These are phyloP conservation scores for Bullera alba DNA, from an alignment of 768 basidiomycete genomes.

Conservation along the genomic window DNA sequence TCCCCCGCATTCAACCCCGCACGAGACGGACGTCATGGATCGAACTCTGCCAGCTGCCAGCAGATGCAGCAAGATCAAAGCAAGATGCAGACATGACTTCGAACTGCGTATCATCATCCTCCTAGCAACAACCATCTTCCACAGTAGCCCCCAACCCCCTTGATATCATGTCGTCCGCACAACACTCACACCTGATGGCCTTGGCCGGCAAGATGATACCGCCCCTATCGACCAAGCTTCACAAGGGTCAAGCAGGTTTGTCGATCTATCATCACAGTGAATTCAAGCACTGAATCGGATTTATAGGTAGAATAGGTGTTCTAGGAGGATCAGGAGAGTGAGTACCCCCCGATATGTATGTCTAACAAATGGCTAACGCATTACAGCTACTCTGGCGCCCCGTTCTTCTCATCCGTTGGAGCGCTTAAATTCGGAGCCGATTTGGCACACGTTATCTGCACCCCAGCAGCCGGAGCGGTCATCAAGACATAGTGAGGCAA, in stretches of 20 bases:
- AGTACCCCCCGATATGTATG: conserved; percentile 36
- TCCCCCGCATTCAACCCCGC: too few species aligned
- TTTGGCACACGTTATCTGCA: conserved; percentile 93
- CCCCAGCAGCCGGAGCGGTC: conserved; percentile 78
- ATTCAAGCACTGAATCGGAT: too few species aligned
- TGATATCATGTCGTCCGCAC: conserved; percentile 16
- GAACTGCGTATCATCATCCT: too few species aligned
- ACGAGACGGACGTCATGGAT: too few species aligned
- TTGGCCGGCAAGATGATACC: conserved; percentile 80
- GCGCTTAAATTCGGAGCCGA: conserved; percentile 86
- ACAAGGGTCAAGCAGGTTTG: conserved; percentile 91
- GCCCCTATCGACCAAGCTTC: conserved; percentile 75
- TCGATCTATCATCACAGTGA: neutral
- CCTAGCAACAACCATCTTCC: too few species aligned
- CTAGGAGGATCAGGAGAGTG: conserved; percentile 91
- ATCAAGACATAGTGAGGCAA: conserved; percentile 79
- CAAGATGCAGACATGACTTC: too few species aligned
- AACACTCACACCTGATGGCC: conserved; percentile 35
- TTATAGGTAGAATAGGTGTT: conserved; percentile 78
- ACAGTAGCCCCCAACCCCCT: too few species aligned
- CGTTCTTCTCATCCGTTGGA: conserved; percentile 89
- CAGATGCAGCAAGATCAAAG: too few species aligned
- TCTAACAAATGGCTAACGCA: neutral
- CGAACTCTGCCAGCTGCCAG: too few species aligned
- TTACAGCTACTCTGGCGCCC: conserved; percentile 86